A percentile compares a stretch with the other conserved stretches of the same genome.
Conservation (phyloP, 2,329 filamentous ascomycete species). For the Atkinsonella hypoxylon region DNA sequence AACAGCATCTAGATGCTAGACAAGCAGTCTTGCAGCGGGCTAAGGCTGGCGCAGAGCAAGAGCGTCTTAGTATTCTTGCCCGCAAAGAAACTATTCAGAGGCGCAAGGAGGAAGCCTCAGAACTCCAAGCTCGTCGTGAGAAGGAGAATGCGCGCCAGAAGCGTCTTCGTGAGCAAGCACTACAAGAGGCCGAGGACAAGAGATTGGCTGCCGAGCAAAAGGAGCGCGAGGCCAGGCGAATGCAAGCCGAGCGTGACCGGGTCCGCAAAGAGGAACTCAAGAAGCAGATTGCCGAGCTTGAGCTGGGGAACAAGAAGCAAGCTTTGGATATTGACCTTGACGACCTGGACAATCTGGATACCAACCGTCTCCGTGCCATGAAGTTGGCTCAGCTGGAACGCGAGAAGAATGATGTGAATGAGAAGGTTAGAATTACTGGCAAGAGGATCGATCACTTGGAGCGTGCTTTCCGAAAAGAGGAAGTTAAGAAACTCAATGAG, state of each 20-base stretch:
- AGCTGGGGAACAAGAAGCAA: conserved; percentile 60
- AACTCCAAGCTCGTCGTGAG: conserved; percentile 76
- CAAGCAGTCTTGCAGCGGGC: conserved; percentile 71
- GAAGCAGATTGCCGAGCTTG: conserved; percentile 83
- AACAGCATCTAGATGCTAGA: conserved; percentile 67
- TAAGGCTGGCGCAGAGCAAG: conserved; percentile 78
- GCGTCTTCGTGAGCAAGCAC: conserved; percentile 72
- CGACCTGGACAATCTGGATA: conserved; percentile 77
- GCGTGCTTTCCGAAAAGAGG: conserved; percentile 91
- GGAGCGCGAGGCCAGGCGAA: conserved; percentile 75
- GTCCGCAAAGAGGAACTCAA: conserved; percentile 90
- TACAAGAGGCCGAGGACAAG: conserved; percentile 80
- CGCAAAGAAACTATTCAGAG: conserved; percentile 89
- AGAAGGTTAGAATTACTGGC: conserved; percentile 80
- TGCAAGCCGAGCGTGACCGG: conserved; percentile 78
- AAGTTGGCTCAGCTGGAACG: conserved; percentile 94
- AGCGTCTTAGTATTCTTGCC: conserved; percentile 73
- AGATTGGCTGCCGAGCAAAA: conserved; percentile 86
- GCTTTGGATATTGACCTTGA: conserved; percentile 62
- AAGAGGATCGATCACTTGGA: conserved; percentile 97
- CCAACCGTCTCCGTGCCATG: conserved; percentile 80
- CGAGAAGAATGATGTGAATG: conserved; percentile 92
- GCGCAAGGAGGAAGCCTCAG: conserved; percentile 92
- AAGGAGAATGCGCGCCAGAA: conserved; percentile 87
- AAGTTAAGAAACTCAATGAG: conserved; percentile 76